These are phyloP conservation scores for Sporothrix brunneoviolacea DNA, from an alignment of 2,329 filamentous ascomycete species.

Conservation along the genomic window DNA sequence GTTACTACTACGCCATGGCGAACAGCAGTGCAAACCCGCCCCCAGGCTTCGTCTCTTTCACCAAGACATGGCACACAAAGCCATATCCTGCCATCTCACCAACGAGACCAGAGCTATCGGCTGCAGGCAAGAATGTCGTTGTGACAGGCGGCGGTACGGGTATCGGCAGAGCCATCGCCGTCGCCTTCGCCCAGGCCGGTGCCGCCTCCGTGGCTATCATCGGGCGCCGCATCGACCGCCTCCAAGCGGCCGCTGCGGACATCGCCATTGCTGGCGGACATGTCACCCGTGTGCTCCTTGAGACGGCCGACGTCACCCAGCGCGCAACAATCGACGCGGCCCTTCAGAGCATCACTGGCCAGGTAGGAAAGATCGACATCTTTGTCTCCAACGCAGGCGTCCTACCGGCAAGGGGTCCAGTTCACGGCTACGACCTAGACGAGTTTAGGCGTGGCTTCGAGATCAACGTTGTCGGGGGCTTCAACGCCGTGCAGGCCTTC, in stretches of 20 bases:
- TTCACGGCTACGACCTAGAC: neutral
- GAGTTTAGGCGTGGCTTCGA: slow-evolving; percentile 15
- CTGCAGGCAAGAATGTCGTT: slow-evolving; percentile 37
- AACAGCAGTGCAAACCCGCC: no score
- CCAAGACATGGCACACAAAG: slow-evolving; percentile 16
- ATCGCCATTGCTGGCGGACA: neutral
- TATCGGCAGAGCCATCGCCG: slow-evolving; percentile 51
- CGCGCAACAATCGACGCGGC: slow-evolving; percentile 9
- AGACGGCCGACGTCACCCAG: slow-evolving; percentile 12
- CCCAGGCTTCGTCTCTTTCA: slow-evolving; percentile 5
- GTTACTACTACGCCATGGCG: no score
- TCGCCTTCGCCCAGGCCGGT: slow-evolving; percentile 35
- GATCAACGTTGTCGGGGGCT: slow-evolving; percentile 20
- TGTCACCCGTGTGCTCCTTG: slow-evolving; percentile 5
- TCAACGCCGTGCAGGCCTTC: slow-evolving; percentile 24
- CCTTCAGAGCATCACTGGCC: neutral
- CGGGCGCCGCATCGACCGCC: slow-evolving; percentile 22
- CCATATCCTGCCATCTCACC: slow-evolving; percentile 17
- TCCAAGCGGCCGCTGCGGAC: slow-evolving; percentile 15
- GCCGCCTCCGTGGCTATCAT: slow-evolving; percentile 26
- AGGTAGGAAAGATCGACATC: slow-evolving; percentile 15
- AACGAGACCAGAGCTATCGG: slow-evolving; percentile 14
- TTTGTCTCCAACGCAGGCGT: slow-evolving; percentile 17
- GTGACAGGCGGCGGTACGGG: slow-evolving; percentile 54
- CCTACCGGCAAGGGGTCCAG: slow-evolving; percentile 6